Percentiles rank a stretch among this genome's conserved stretches.
Conservation (phyloP, 2,329 filamentous ascomycete species). For the Phyllosticta paracitricarpa region DNA sequence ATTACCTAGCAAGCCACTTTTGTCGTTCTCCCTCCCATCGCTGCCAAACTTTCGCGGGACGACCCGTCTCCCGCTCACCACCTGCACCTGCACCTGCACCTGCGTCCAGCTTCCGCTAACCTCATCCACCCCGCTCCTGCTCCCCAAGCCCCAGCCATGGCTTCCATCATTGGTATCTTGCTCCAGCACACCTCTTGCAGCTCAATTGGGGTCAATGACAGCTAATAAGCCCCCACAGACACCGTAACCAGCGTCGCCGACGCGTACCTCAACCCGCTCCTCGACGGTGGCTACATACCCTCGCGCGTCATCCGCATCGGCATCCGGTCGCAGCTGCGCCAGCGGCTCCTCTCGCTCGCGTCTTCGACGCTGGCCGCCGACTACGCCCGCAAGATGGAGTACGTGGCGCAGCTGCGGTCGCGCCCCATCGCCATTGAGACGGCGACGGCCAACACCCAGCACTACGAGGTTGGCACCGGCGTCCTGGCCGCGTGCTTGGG, state of each 20-base stretch:
- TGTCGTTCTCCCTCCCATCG: neutral
- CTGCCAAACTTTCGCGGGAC: neutral
- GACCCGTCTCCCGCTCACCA: neutral
- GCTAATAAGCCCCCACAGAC: neutral
- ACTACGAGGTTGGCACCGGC: conserved; percentile 62
- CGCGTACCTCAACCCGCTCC: conserved; percentile 26
- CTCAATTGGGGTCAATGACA: neutral
- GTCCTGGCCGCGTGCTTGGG: conserved; percentile 53
- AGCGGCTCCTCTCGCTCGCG: conserved; percentile 48
- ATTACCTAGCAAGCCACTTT: neutral
- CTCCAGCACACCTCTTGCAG: neutral
- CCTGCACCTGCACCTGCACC: neutral
- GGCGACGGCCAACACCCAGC: conserved; percentile 55
- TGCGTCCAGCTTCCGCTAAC: neutral
- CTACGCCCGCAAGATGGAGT: conserved; percentile 53
- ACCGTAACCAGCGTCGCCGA: neutral
- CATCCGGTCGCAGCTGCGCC: conserved; percentile 55
- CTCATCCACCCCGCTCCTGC: neutral
- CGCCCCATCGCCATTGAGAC: conserved; percentile 61
- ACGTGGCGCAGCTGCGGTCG: conserved; percentile 48
- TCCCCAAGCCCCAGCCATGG: neutral
- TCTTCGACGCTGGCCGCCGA: conserved; percentile 43
- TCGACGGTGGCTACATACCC: conserved; percentile 58
- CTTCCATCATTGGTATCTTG: neutral
- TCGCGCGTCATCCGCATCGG: conserved; percentile 52